Base-by-base conservation (phyloP, 1,284 basidiomycete species). In the Sporisorium sorghi region DNA sequence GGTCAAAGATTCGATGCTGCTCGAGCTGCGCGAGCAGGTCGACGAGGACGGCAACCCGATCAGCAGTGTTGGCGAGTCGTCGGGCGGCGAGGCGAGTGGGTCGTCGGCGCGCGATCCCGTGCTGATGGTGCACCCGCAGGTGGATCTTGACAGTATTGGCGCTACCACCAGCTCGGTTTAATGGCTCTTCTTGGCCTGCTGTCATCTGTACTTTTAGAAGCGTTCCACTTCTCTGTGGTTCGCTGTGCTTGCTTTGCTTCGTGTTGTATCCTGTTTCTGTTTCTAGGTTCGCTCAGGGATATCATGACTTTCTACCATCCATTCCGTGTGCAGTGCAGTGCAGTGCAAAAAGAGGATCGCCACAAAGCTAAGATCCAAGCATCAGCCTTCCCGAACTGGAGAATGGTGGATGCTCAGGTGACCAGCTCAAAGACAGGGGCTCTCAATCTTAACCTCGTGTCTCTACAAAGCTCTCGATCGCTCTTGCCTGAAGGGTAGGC, bases 1-100 rank as follows among this genome's bases (percentile, higher is more conserved):
- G 60, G 91, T 96, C 70, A 96, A 94, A 89, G 95, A 85, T 39
- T 77, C 77, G 39, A 81, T 80, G 58, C 66, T 85, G 30, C 68
- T 85, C 17, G 77, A 83, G 60, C 58, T 85, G 19, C 65, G 73
- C 15, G 73, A 67, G 32, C 74, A 73, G 50, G 50, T 74, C 6
- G 69, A 69, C 11, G 76, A 75, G 42, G 65, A 72, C 26, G 71
- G 59, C 23, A 73, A 70, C 35, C 58, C 62, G 46, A 77, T 61
- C 23, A 66, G 58, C 50, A 62, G 58, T 51, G 55, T 50, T 2
- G 64, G 48, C 23, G 74, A 73, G 10, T 40, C 58, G 24, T 49
- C 57, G 32, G 61, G 37, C 28, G 35, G 35, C 9, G 35, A 14
- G 10, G 50, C 37, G 23, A 55, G 44, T n/a, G 57, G 64, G 5